Conservation (phyloP, 352 stramenopile species). For the Saprolegnia parasitica region DNA sequence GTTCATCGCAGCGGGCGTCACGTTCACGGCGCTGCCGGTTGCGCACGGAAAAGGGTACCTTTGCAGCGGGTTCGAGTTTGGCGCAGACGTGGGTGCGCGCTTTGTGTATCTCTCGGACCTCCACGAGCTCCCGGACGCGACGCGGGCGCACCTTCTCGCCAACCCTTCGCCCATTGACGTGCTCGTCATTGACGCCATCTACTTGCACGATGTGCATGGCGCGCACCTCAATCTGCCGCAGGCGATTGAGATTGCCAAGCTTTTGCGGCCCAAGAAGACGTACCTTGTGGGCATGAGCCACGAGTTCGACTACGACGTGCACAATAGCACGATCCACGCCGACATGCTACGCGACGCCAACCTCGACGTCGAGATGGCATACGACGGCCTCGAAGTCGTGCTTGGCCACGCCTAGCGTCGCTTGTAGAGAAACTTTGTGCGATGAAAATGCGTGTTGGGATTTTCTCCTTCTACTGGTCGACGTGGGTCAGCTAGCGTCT, state of each 20-base stretch:
- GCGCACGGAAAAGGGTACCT: constrained; percentile 76
- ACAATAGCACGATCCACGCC: constrained; percentile 43
- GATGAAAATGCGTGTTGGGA: background rate
- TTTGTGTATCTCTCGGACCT: constrained; percentile 88
- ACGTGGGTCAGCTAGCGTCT: no score
- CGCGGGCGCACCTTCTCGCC: constrained; percentile 39
- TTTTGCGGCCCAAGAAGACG: constrained; percentile 64
- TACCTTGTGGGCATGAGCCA: constrained; percentile 86
- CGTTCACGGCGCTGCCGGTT: constrained; percentile 68
- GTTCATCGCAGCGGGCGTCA: constrained; percentile 47
- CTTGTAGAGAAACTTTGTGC: background rate
- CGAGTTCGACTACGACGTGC: constrained; percentile 68
- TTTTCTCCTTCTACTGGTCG: no score
- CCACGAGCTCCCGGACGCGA: constrained; percentile 69
- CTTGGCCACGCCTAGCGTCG: background rate
- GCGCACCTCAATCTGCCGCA: constrained; percentile 82
- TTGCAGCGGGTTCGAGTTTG: constrained; percentile 79
- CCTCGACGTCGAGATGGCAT: constrained; percentile 74
- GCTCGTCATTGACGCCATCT: constrained; percentile 80
- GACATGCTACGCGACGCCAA: constrained; percentile 45
- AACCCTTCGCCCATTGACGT: constrained; percentile 58
- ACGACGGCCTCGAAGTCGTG: constrained; percentile 50
- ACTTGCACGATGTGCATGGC: constrained; percentile 62
- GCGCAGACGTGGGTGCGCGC: constrained; percentile 48
- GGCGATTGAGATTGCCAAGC: constrained; percentile 56